These are phyloP conservation scores for Platanthera guangdongensis DNA, from an alignment of 106 monocot genomes.

Conservation along the genomic window DNA sequence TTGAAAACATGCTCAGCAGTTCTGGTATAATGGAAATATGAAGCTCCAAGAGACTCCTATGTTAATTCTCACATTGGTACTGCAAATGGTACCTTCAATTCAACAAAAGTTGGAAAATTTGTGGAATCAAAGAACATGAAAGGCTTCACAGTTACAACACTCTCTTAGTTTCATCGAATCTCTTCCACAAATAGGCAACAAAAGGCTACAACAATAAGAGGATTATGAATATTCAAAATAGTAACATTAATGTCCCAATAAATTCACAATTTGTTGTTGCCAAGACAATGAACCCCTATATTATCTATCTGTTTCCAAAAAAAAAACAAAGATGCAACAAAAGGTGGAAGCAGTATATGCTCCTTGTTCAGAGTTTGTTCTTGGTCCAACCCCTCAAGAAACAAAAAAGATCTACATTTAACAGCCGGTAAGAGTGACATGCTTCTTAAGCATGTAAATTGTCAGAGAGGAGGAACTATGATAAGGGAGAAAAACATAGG, in stretches of 20 bases:
- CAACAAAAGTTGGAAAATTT: not conserved
- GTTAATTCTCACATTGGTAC: not conserved
- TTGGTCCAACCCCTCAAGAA: not conserved
- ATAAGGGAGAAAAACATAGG: constrained; percentile 14
- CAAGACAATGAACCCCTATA: not conserved
- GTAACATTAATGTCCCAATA: not conserved
- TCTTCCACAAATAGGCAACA: not conserved
- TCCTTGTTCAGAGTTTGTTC: not conserved
- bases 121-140: not conserved
- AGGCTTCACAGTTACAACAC: not conserved
- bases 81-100: not conserved
- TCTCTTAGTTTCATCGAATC: no score
- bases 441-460: not conserved
- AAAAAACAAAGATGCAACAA: not conserved
- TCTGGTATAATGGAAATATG: constrained; percentile 1
- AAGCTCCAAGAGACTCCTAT: not conserved
- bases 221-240: not conserved
- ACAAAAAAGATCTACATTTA: not conserved
- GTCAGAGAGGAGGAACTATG: not conserved
- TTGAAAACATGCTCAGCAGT: not conserved
- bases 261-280: not conserved
- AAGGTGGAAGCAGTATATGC: not conserved
- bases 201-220: not conserved
- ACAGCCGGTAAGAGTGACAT: not conserved
- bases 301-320: not conserved